Evolutionary conservation across 306 rosid genomes (phyloP).

Genomic region (Vachellia pachyceras): DNA sequence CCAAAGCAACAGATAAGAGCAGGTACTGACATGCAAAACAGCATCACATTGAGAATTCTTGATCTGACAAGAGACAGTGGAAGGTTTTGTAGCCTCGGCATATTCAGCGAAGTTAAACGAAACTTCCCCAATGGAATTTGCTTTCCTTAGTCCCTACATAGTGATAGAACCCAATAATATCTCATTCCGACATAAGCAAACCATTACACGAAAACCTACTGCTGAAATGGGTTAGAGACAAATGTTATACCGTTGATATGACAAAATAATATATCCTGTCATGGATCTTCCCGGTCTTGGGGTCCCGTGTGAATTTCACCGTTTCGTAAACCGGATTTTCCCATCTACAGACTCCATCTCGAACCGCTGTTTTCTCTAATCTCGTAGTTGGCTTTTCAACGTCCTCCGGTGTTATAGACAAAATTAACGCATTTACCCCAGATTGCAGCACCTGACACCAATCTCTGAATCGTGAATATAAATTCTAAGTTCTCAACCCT

Average conservation of each 20-base stretch:
- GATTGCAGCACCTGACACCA: constrained; percentile 68
- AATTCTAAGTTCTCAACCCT: constrained; percentile 10
- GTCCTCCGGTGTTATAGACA: constrained; percentile 78
- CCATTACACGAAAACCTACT: neutral
- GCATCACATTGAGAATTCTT: constrained; percentile 77
- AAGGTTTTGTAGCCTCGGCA: constrained; percentile 77
- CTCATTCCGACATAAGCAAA: constrained; percentile 30
- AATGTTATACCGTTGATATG: constrained; percentile 65
- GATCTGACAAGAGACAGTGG: constrained; percentile 78
- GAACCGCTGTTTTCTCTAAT: constrained; percentile 62
- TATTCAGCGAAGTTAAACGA: constrained; percentile 79
- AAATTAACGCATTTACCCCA: constrained; percentile 67
- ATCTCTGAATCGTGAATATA: constrained; percentile 10
- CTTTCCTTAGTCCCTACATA: constrained; percentile 76
- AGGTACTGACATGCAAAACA: constrained; percentile 82
- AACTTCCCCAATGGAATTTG: constrained; percentile 67
- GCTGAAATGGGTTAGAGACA: neutral
- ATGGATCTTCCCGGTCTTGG: constrained; percentile 71
- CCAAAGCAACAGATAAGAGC: constrained; percentile 29
- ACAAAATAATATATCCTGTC: constrained; percentile 71
- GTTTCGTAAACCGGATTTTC: constrained; percentile 80
- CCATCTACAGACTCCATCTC: constrained; percentile 81
- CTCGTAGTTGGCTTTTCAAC: constrained; percentile 75
- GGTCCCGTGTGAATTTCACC: constrained; percentile 66
- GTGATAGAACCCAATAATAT: constrained; percentile 38